phyloP scores from a whole-genome alignment of 306 rosid species.

The Cucurbita pepo region DNA sequence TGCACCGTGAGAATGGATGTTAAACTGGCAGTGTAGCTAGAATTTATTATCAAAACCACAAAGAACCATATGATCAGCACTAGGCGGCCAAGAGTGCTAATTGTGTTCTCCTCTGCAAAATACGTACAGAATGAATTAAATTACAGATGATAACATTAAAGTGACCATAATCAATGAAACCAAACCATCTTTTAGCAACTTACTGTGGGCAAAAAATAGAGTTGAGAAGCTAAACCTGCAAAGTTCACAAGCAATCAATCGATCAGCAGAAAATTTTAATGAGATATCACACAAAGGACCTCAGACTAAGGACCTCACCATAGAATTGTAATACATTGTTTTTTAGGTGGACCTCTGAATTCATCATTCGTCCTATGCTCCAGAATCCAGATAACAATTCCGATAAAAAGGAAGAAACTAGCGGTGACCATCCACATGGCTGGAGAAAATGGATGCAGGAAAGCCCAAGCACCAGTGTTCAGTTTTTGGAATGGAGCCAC shows the following conservation, averaged over 20 bases:
- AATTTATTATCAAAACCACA: conserved; percentile 87
- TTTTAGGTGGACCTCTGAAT: conserved; percentile 80
- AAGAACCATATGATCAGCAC: conserved; percentile 85
- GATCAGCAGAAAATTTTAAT: conserved; percentile 5
- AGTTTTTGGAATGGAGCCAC: conserved; percentile 66
- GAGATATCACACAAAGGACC: background rate
- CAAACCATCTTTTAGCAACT: conserved; percentile 13
- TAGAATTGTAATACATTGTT: conserved; percentile 65
- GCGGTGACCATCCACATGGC: conserved; percentile 73
- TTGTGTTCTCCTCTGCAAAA: conserved; percentile 78
- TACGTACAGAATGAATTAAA: conserved; percentile 8
- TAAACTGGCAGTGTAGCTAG: conserved; percentile 98
- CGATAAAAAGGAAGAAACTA: conserved; percentile 55
- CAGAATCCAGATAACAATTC: conserved; percentile 75
- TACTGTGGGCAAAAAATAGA: conserved; percentile 87
- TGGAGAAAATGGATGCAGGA: conserved; percentile 65
- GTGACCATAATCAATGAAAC: background rate
- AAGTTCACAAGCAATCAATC: conserved; percentile 17
- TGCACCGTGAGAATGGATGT: conserved; percentile 97
- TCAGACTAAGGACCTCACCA: conserved; percentile 52
- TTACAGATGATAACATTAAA: background rate
- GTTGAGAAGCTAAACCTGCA: conserved; percentile 98
- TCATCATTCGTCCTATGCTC: conserved; percentile 89
- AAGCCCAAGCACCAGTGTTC: conserved; percentile 82
- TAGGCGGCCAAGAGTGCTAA: conserved; percentile 74